Conservation (phyloP, 2,329 filamentous ascomycete genomes). For the Ophiostoma himal-ulmi region DNA sequence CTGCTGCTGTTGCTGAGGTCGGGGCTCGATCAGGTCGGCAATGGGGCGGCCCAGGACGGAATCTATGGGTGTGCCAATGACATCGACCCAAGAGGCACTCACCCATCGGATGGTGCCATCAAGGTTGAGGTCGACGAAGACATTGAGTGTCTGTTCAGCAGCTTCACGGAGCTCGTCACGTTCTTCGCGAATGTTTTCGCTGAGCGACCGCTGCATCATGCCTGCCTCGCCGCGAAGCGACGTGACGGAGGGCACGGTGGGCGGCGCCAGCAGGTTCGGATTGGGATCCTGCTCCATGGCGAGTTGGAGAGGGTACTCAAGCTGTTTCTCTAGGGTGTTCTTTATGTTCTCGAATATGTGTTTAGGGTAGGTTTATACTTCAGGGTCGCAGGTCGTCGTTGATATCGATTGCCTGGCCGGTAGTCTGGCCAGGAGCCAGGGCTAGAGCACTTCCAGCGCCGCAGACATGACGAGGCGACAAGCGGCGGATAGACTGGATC, state of each 20-base stretch:
- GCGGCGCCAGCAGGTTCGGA: constrained; percentile 45
- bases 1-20: not conserved
- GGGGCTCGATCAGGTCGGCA: constrained; percentile 58
- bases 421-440: constrained; percentile 37
- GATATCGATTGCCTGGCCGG: constrained; percentile 19
- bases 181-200: constrained; percentile 86
- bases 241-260: constrained; percentile 40
- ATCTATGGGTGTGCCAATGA: constrained; percentile 73
- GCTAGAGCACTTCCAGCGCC: constrained; percentile 35
- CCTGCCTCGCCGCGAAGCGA: constrained; percentile 45
- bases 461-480: constrained; percentile 35
- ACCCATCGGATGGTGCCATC: constrained; percentile 92
- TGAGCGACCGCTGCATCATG: constrained; percentile 62
- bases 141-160: constrained; percentile 91
- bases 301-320: not conserved
- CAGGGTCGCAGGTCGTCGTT: not conserved
- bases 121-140: constrained; percentile 88
- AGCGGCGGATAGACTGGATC: constrained; percentile 6
- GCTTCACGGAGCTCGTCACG: constrained; percentile 90
- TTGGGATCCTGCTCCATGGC: constrained; percentile 15
- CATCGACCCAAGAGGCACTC: constrained; percentile 90
- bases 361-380: not conserved
- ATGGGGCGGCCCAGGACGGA: constrained; percentile 71
- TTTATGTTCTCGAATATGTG: not conserved
- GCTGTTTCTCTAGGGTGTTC: not conserved